Base-by-base conservation (phyloP, 2,329 filamentous ascomycete species). In the Colletotrichum musicola region DNA sequence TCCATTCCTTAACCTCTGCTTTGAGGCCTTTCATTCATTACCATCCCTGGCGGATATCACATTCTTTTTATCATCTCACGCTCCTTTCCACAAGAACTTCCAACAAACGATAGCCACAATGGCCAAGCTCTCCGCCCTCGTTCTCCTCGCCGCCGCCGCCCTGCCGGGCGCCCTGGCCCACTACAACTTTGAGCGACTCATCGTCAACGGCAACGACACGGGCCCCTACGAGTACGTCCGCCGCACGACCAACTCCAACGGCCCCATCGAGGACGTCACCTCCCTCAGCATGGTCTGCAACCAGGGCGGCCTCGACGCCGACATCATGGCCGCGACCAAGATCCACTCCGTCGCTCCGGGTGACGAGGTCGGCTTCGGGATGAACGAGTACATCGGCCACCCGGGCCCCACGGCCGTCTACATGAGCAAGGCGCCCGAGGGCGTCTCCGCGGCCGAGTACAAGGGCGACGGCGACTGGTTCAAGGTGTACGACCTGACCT, bases 381-480 rank as follows among this genome's bases (percentile, higher is more conserved):
- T 64, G 50, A 61, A 57, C 57, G 59, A 51, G 22, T 53, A 62
- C 47, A 71, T 71, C 13, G 56, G 63, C 30, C 70, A 71, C 42
- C 68, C 68, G 0, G 68, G 68, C 0, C 70, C 70, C 0, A 40
- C 27, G 2, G 38, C 47, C 3, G 68, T 71, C 27, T 72, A 69
- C 60, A 53, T 71, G 40, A 64, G 60, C 56, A 63, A 56, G 60
- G 60, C 60, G 0, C 63, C 62, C 6, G 69, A 61, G 0, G 44
- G 25, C 4, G 68, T 74, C 14, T 69, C 58, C 18, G 67, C 55
- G 27, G 51, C 51, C 30, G 30, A 55, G 51, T 75, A 60, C n/a
- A 46, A 69, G 13, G 66, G 25, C 30, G 71, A 74, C 62, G 68
- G 69, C 20, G 64, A 71, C 46, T 77, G 74, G 75, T 77, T 73